Base-by-base conservation (phyloP, 2,329 filamentous ascomycete species). In the Claviceps sp. region DNA sequence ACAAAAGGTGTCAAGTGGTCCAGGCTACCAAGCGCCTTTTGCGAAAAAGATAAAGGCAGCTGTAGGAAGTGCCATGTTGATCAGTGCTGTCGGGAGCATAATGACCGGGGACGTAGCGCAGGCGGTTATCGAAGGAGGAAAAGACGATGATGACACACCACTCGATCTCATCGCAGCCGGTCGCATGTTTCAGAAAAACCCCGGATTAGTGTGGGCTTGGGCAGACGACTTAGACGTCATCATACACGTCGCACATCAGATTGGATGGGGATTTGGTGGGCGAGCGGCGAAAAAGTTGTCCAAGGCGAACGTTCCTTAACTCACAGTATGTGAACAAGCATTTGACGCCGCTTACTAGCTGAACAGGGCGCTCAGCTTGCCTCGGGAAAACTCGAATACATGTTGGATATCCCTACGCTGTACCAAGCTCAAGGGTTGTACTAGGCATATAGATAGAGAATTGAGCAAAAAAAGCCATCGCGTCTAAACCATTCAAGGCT, bases 21-120 rank as follows among this genome's bases (percentile, higher is more conserved):
- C 81, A 0, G 83, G 74, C 0, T 90, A 88, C 68, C 86, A 91
- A 66, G 82, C 77, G 0, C 78, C 75, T 0, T 84, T 88, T 58
- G 80, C 87, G 0, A 78, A 83, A 60, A 73, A 76, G 4, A 78
- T 89, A 52, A 89, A 89, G 70, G 76, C 81, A 58, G 82, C 76
- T 1, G 78, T 90, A 0, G 83, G 83, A 0, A 79, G 85, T 53
- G 81, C 61, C 50, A 45, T 74, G 56, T 50, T 72, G 0, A 66
- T 76, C 26, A 67, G 68, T 9, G 60, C 73, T 0, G 76, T 79
- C 0, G 76, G 76, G 0, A 68, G 59, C n/a, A 78, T 79, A 57
- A 70, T 61, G 22, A 67, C 54, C 0, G 76, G 71, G 0, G 49
- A 45, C 2, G 59, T 70, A 8, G 77, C 77, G 0, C 68, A 80